Evolutionary conservation across 2,329 filamentous ascomycete species (phyloP), one percentile per base, ranked within the genome.

Genomic region (Xylariaceae sp.): DNA sequence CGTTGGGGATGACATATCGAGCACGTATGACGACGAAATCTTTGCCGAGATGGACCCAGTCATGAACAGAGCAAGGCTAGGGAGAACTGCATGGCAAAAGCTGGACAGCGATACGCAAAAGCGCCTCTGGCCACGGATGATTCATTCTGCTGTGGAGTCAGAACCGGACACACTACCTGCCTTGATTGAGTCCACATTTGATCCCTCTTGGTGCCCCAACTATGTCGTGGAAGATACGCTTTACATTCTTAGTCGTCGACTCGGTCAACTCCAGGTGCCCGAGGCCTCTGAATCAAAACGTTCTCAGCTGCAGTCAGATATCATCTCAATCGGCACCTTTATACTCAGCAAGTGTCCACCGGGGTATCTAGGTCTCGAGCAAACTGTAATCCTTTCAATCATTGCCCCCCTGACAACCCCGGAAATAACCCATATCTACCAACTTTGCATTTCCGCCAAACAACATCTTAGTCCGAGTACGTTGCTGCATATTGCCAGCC

Each of bases 401-500:
- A 43, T 62, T 8, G 39, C 56, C 5, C 47, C 37, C 30, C 26
- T 62, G 9, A 34, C 55, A 3, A 52, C 50, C 5, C 35, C 53
- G 4, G 51, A 59, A 40, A 54, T 65, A 9, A 30, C 57, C 27
- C 48, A 48, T 5, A 47, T 64, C 40, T 62, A 63, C 44, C 44
- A 68, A 45, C 26, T 50, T 26, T 50, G 68, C 34, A 57, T 53
- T 47, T 48, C 19, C 7, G 53, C 55, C 11, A 60, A 64, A n/a
- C 64, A 65, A 48, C 60, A 59, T 11, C 53, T 69, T 34, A 50
- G 54, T 31, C 58, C 61, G 7, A 67, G 77, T 56, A 82, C 80
- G 0, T 65, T 72, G 12, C 63, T 80, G 2, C 76, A 79, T 1
- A 72, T 81, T 43, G 78, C 78, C 2, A 68, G 67, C 42, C 71